These are phyloP conservation scores for Secale cereale DNA, from an alignment of 176 grass and related monocot genomes.

Conservation along the genomic window DNA sequence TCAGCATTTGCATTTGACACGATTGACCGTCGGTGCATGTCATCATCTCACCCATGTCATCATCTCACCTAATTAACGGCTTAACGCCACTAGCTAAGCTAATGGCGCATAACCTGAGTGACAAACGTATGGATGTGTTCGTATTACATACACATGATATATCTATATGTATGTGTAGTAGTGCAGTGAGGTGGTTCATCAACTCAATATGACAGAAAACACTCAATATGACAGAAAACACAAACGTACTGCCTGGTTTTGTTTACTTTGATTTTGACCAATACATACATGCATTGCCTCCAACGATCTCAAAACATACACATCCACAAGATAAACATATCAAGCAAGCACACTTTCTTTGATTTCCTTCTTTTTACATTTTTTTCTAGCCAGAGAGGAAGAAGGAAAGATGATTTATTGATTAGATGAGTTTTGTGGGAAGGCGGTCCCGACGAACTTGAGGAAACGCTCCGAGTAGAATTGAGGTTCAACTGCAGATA, in stretches of 20 bases:
- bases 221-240: not conserved
- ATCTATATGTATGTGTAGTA: not conserved
- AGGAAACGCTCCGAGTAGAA: conserved; percentile 79
- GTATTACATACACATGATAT: too few relatives aligned
- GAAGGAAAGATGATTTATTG: not conserved
- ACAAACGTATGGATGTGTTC: not conserved
- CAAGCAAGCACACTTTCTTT: not conserved
- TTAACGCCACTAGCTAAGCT: not conserved
- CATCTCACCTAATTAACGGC: not conserved
- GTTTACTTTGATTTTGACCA: not conserved
- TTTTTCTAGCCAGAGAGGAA: not conserved
- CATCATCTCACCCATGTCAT: not conserved
- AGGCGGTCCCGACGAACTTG: conserved; percentile 73
- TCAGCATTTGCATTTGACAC: not conserved
- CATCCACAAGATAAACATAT: not conserved
- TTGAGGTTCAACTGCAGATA: conserved; percentile 72
- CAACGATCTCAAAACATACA: not conserved
- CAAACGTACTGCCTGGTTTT: not conserved
- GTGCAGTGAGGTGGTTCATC: not conserved
- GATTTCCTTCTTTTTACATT: not conserved
- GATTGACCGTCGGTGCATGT: not conserved
- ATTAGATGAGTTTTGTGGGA: conserved; percentile 58
- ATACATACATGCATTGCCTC: not conserved
- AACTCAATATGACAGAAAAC: not conserved
- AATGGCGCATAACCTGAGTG: not conserved